phyloP scores from a whole-genome alignment of 768 basidiomycete species.

The Ephemerocybe angulata region DNA sequence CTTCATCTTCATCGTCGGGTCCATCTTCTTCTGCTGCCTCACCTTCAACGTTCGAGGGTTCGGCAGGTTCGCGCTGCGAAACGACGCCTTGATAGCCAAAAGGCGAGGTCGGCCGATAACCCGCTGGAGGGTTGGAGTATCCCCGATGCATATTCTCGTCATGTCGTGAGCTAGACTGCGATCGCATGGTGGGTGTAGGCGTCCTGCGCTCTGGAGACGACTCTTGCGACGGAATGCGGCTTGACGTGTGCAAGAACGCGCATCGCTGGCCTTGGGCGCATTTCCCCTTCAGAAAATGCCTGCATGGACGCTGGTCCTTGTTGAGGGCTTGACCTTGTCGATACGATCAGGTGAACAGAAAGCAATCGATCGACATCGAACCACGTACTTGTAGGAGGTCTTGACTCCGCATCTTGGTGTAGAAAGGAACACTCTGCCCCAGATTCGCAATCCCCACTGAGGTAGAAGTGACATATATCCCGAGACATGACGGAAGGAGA shows the following conservation, averaged over 20 bases:
- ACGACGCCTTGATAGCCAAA: conserved; percentile 1
- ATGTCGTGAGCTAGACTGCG: background rate
- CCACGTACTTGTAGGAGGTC: background rate
- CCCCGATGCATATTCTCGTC: too few species aligned
- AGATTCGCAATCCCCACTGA: background rate
- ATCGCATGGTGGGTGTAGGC: background rate
- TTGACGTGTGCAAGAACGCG: conserved; percentile 16
- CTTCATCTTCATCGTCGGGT: background rate
- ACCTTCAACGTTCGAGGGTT: too few species aligned
- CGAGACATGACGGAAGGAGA: background rate
- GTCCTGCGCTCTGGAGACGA: background rate
- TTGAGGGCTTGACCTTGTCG: background rate
- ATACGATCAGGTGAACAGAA: background rate
- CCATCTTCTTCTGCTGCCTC: background rate
- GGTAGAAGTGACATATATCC: background rate
- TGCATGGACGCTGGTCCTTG: conserved; percentile 10
- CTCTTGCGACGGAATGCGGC: background rate
- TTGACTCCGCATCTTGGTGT: conserved; percentile 7
- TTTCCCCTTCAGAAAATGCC: conserved; percentile 20
- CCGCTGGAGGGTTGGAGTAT: too few species aligned
- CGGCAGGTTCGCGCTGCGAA: too few species aligned
- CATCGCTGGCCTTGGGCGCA: conserved; percentile 18
- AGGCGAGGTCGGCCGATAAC: conserved; percentile 7
- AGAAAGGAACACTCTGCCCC: conserved; percentile 9
- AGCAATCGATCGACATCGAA: background rate